Base-by-base conservation (phyloP, 129 eudicot species). In the Artemisia annua region DNA sequence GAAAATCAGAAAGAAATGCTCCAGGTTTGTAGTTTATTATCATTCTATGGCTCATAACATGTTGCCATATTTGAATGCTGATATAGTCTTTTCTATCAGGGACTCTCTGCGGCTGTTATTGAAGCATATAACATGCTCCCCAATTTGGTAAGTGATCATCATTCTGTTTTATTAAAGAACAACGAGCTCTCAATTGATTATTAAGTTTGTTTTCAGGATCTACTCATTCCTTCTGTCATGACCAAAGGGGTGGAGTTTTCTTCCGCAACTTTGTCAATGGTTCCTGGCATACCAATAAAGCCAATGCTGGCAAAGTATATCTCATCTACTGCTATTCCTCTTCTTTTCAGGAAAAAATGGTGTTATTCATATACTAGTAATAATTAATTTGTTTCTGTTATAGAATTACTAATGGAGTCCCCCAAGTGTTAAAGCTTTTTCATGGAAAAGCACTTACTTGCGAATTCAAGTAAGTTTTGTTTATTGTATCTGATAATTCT, bases 251-350 rank as follows among this genome's bases (percentile, higher is more conserved):
- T 83, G 57, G 48, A 62, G 16, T 94, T 94, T 76, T 90, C 97
- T 1, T 76, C 97, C 24, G 73, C 83, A 51, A 85, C 86, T 51
- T 77, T 90, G 76, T 79, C 90, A 10, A 86, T 94, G 96, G 89
- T 84, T 84, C 99, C 99, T 20, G 97, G 99, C 79, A 80, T 83
- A 84, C 97, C 99, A 30, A 90, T 94, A 71, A 94, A 89, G 79
- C 99, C 99, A 78, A 94, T 94, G 97, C 96, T 94, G 77, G 99
- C 99, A 10, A 90, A 94, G 99, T 93, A 89, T 93, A 87, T 59
- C 66, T 48, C 66, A 69, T 52, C 62, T 35, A 60, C 49, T 71
- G 56, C 3, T 56, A 8, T 70, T 53, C 53, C 5, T 53, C 66
- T 53, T 63, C 30, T 63, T 53, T 16, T 22, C 10, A n/a, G 26